Conservation (phyloP, 768 basidiomycete genomes). For the Steccherinum ochraceum region DNA sequence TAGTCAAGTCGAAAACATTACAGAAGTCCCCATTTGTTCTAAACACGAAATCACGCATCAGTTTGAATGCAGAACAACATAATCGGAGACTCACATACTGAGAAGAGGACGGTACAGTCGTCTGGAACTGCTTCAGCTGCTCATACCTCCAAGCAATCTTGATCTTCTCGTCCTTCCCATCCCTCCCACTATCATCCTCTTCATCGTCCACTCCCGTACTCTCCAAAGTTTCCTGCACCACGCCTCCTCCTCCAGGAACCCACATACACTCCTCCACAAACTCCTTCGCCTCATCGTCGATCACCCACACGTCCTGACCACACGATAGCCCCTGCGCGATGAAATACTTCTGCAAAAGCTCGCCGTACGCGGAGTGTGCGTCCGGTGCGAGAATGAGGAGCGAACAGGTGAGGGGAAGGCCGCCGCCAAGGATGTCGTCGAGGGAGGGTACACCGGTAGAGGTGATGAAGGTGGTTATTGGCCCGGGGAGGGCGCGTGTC, state of each 20-base stretch:
- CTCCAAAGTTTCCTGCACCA: not conserved
- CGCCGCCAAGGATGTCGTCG: slow-evolving; percentile 93
- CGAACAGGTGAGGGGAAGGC: slow-evolving; percentile 76
- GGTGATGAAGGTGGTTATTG: slow-evolving; percentile 48
- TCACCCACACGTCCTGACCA: slow-evolving; percentile 62
- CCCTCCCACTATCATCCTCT: slow-evolving; percentile 25
- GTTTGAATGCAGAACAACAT: slow-evolving; percentile 1
- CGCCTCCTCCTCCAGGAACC: slow-evolving; percentile 35
- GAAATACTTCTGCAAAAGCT: slow-evolving; percentile 83
- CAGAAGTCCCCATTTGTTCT: slow-evolving; percentile 61
- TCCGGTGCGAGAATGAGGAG: slow-evolving; percentile 79
- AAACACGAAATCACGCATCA: slow-evolving; percentile 4
- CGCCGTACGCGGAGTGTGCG: slow-evolving; percentile 76
- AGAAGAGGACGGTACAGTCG: slow-evolving; percentile 54
- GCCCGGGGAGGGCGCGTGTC: slow-evolving; percentile 51
- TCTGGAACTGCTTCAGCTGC: slow-evolving; percentile 87
- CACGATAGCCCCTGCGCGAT: slow-evolving; percentile 78
- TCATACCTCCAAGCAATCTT: slow-evolving; percentile 99
- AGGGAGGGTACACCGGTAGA: slow-evolving; percentile 91
- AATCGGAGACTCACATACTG: slow-evolving; percentile 36
- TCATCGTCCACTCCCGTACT: slow-evolving; percentile 32
- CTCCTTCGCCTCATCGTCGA: slow-evolving; percentile 50
- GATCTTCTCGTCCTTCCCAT: slow-evolving; percentile 51
- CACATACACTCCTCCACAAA: slow-evolving; percentile 81
- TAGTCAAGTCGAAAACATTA: slow-evolving; percentile 66